These are phyloP conservation scores for Hortiboletus flavorubellus DNA, from an alignment of 768 basidiomycete species.

Conservation along the genomic window DNA sequence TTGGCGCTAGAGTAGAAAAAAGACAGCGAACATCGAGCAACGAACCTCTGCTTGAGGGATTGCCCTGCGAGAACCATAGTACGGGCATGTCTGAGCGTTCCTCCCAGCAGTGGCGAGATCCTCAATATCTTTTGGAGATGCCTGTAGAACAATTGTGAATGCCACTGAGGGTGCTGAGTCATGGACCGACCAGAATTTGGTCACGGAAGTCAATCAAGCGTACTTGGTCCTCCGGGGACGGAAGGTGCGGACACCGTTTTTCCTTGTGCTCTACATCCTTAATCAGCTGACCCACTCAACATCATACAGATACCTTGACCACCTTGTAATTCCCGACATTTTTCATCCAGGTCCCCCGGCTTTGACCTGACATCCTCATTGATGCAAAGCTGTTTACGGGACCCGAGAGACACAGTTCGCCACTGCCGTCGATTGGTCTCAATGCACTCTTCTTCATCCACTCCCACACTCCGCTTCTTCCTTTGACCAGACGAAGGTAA, in stretches of 20 bases:
- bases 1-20: not conserved
- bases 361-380: slow-evolving; percentile 71
- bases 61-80: slow-evolving; percentile 86
- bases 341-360: slow-evolving; percentile 77
- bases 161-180: not conserved
- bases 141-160: slow-evolving; percentile 42
- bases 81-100: slow-evolving; percentile 74
- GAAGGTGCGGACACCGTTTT: slow-evolving; percentile 74
- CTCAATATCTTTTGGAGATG: slow-evolving; percentile 90
- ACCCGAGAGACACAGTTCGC: slow-evolving; percentile 83
- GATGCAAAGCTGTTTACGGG: slow-evolving; percentile 89
- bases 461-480: slow-evolving; percentile 21
- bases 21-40: not conserved
- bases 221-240: slow-evolving; percentile 62
- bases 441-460: slow-evolving; percentile 24
- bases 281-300: slow-evolving; percentile 1
- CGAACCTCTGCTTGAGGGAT: slow-evolving; percentile 88
- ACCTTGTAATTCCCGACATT: slow-evolving; percentile 75
- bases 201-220: slow-evolving; percentile 82
- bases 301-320: slow-evolving; percentile 38
- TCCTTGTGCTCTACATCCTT: slow-evolving; percentile 51
- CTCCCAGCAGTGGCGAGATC: slow-evolving; percentile 78
- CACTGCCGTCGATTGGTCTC: slow-evolving; percentile 26
- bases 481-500: slow-evolving; percentile 1
- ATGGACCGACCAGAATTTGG: slow-evolving; percentile 62